Percentiles rank a stretch among this genome's conserved stretches.
Evolutionary conservation across 768 basidiomycete genomes (phyloP).

Genomic region (Hygrocybe punicea): DNA sequence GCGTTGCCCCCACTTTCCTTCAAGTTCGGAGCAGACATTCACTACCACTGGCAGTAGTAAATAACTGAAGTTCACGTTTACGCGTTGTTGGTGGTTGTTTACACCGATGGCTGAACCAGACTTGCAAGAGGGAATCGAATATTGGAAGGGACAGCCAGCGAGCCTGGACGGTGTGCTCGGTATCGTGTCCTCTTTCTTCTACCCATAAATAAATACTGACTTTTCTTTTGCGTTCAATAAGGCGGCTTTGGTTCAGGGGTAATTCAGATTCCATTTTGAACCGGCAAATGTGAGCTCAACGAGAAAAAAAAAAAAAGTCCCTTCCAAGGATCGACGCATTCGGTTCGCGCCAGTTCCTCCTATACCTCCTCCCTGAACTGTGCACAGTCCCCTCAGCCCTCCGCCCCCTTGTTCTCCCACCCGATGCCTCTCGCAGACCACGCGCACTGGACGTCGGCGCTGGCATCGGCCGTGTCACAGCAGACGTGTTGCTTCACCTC

Average conservation of each 20-base stretch:
- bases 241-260: slow-evolving; percentile 52
- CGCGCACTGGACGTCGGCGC: slow-evolving; percentile 92
- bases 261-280: slow-evolving; percentile 19
- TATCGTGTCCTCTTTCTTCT: slow-evolving; percentile 9
- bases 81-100: slow-evolving; percentile 46
- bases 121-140: slow-evolving; percentile 73
- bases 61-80: too few species aligned
- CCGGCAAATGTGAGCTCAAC: background rate
- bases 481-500: slow-evolving; percentile 84
- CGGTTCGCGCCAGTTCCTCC: slow-evolving; percentile 83
- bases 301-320: slow-evolving; percentile 45
- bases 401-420: slow-evolving; percentile 41
- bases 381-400: slow-evolving; percentile 73
- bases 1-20: slow-evolving; percentile 19
- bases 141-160: slow-evolving; percentile 83
- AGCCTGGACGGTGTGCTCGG: slow-evolving; percentile 87
- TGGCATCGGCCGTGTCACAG: slow-evolving; percentile 90
- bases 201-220: background rate
- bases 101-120: slow-evolving; percentile 44
- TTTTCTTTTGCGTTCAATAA: slow-evolving; percentile 3
- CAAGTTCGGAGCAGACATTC: too few species aligned
- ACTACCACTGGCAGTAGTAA: too few species aligned
- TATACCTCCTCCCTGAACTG: slow-evolving; percentile 76
- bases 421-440: slow-evolving; percentile 32
- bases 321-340: slow-evolving; percentile 89